Conservation (phyloP, 2,329 filamentous ascomycete genomes). For the Fusarium sp. region DNA sequence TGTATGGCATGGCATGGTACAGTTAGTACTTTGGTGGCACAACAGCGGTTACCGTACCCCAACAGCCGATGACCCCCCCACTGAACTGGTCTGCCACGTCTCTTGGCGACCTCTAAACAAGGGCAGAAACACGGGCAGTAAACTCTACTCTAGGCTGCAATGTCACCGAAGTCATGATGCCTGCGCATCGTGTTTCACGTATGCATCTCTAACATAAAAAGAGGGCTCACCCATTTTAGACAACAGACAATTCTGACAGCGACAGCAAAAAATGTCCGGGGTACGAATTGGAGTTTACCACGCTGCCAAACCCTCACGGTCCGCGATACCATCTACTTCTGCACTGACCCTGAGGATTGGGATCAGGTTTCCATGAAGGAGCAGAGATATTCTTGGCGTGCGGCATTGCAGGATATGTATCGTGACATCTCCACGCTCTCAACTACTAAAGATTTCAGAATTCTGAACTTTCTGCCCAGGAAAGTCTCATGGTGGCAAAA, state of each 20-base stretch:
- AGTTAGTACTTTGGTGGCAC: neutral
- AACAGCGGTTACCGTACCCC: neutral
- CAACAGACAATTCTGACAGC: neutral
- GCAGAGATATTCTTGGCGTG: neutral
- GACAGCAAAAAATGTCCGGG: neutral
- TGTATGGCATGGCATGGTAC: neutral
- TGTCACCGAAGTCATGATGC: too few species aligned
- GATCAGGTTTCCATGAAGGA: neutral
- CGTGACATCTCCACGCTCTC: neutral
- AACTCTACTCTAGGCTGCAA: too few species aligned
- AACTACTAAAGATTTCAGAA: neutral
- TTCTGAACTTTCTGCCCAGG: too few species aligned
- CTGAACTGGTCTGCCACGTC: neutral
- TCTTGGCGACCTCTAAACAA: neutral
- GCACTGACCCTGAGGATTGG: neutral
- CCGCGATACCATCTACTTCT: conserved; percentile 6
- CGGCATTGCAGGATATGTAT: conserved; percentile 13
- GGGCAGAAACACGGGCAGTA: too few species aligned
- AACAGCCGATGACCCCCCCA: neutral
- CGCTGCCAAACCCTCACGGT: conserved; percentile 1
- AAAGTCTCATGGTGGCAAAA: too few species aligned
- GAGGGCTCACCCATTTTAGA: neutral
- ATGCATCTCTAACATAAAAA: neutral
- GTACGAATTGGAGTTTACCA: neutral
- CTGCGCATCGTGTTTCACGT: too few species aligned